Percentiles rank a stretch among this genome's conserved stretches.
phyloP scores from a whole-genome alignment of 2,329 filamentous ascomycete species.

The Ceratocystis colombiana region DNA sequence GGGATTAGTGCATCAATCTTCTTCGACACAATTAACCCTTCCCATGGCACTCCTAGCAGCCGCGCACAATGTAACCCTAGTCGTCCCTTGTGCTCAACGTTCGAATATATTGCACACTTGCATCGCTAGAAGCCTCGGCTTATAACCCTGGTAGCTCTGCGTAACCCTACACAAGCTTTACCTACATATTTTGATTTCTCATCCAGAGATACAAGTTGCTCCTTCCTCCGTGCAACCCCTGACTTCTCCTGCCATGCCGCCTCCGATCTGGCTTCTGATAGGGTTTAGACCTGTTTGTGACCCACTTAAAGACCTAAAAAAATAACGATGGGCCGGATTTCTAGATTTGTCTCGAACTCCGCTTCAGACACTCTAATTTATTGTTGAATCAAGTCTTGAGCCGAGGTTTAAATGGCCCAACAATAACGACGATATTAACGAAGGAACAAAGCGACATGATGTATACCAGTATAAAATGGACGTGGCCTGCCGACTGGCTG shows the following conservation, averaged over 20 bases:
- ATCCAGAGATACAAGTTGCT: background rate
- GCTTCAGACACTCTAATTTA: background rate
- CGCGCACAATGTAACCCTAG: no score
- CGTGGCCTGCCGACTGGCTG: no score
- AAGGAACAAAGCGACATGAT: background rate
- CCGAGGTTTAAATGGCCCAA: constrained; percentile 1
- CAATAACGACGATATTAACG: background rate
- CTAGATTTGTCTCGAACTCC: background rate
- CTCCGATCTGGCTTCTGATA: background rate
- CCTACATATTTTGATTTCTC: background rate
- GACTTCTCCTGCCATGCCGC: background rate
- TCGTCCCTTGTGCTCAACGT: no score
- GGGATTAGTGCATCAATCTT: no score
- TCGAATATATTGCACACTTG: no score
- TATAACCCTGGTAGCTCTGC: background rate
- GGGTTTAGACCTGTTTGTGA: background rate
- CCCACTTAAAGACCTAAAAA: background rate
- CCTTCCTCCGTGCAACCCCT: background rate
- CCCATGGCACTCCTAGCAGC: no score
- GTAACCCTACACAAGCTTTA: background rate
- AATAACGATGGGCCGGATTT: background rate
- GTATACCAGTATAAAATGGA: background rate
- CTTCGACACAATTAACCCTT: no score
- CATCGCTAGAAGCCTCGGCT: background rate
- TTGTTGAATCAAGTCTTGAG: background rate